Evolutionary conservation across 306 rosid genomes (phyloP).

Genomic region (Cyamopsis tetragonoloba): DNA sequence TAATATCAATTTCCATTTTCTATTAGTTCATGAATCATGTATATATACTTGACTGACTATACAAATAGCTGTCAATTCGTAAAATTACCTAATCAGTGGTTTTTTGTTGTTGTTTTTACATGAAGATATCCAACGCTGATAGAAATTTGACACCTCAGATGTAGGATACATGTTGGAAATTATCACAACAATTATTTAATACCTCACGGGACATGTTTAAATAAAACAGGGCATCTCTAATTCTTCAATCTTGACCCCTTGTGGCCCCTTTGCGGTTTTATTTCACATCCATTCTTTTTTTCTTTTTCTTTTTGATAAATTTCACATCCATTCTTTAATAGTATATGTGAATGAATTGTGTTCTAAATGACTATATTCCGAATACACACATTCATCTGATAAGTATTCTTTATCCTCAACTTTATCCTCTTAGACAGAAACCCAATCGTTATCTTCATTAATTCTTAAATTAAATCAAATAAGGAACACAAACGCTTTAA

Average conservation of each 20-base stretch:
- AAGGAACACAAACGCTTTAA: not conserved
- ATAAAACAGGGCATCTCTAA: conserved; percentile 22
- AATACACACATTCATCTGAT: conserved; percentile 5
- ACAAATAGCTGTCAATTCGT: not conserved
- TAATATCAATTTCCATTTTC: not conserved
- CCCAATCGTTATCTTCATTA: conserved; percentile 14
- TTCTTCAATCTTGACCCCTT: not conserved
- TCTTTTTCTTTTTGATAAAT: no score
- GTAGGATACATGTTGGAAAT: conserved; percentile 21
- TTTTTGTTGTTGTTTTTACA: not conserved
- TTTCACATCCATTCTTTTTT: conserved; percentile 26
- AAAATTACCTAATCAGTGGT: not conserved
- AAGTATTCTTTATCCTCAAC: conserved; percentile 21
- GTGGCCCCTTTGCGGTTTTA: conserved; percentile 12
- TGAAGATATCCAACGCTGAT: not conserved
- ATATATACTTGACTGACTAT: not conserved
- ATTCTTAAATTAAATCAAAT: not conserved
- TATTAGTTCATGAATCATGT: not conserved
- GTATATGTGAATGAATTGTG: no score
- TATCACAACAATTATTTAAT: conserved; percentile 25
- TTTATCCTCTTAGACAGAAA: conserved; percentile 5
- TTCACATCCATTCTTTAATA: conserved; percentile 9
- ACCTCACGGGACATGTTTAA: conserved; percentile 25
- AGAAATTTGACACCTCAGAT: not conserved
- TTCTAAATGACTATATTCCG: not conserved